Evolutionary conservation across 2,329 filamentous ascomycete genomes (phyloP), one percentile per base, ranked within the genome.

Genomic region (Penicillium sp.): DNA sequence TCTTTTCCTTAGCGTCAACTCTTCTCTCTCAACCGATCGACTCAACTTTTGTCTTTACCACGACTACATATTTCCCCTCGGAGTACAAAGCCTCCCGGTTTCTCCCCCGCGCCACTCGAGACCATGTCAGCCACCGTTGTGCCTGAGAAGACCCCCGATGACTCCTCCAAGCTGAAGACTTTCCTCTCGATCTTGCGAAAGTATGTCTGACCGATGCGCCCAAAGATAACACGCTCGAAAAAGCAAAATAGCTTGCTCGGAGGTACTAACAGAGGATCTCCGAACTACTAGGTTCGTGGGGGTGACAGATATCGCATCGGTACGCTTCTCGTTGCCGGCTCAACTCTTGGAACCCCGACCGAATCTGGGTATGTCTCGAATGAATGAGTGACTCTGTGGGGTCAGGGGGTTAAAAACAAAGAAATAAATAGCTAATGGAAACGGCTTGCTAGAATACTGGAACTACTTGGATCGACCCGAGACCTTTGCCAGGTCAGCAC

Each of bases 401-500:
- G 19, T 8, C 22, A 13, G 24, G 15, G 37, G 10, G 15, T 13
- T 22, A 1, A 17, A 42, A 22, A 38, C 19, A 42, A 22, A 28
- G 17, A 59, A 57, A 37, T 28, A 51, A 35, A 62, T 35, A 37
- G 54, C 66, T 73, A 65, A 74, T 61, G 30, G 19, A 38, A 17
- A 9, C 15, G 38, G 42, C 45, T 13, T 53, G 33, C 38, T 71
- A 88, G 95, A 99, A 82, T 99, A 98, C 81, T 99, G 95, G 95
- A 96, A 96, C 74, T 99, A 99, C 75, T 85, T 99, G 76, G 95
- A 99, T 79, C 88, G 93, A 70, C 94, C 94, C 24, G 96, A 96
- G 78, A 92, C 93, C 53, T 97, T 99, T 75, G 85, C 86, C 65
- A 86, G 83, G 85, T 86, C 69, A 72, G 80, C 66, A 71, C 66